Evolutionary conservation across 345 rosid genomes (phyloP).

Genomic region (Dimocarpus longan): DNA sequence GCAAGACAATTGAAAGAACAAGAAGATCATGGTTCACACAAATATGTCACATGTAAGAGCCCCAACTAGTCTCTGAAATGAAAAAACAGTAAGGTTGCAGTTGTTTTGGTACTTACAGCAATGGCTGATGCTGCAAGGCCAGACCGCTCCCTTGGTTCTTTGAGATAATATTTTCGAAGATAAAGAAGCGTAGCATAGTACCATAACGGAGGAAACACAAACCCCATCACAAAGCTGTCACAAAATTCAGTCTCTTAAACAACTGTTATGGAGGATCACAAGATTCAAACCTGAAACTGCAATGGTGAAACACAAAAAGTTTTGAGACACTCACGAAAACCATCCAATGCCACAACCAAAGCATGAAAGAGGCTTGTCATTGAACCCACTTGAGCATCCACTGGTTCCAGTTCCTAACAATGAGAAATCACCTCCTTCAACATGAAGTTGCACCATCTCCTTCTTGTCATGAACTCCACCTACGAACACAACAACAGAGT

Average conservation of each 20-base stretch:
- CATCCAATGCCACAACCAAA: constrained; percentile 40
- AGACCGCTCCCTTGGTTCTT: constrained; percentile 35
- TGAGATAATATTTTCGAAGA: constrained; percentile 21
- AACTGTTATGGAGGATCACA: not conserved
- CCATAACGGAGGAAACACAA: constrained; percentile 34
- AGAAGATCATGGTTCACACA: not conserved
- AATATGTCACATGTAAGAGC: not conserved
- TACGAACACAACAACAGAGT: not conserved
- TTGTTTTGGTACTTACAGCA: constrained; percentile 24
- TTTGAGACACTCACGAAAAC: constrained; percentile 32
- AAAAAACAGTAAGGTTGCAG: not conserved
- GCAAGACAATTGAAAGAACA: constrained; percentile 1
- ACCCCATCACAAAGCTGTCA: constrained; percentile 33
- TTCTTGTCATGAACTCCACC: constrained; percentile 6
- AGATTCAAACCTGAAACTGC: not conserved
- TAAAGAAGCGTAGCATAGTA: constrained; percentile 32
- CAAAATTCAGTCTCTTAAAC: not conserved
- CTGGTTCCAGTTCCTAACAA: not conserved
- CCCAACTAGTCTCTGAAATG: not conserved
- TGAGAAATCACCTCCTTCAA: constrained; percentile 17
- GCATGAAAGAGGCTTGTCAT: constrained; percentile 31
- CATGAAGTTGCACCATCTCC: constrained; percentile 8
- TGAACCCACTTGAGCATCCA: not conserved
- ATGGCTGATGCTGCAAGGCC: constrained; percentile 48
- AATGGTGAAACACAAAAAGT: not conserved